These are phyloP conservation scores for Geotrichum histeridarum DNA, from an alignment of 1,139 yeast genomes.

Conservation along the genomic window DNA sequence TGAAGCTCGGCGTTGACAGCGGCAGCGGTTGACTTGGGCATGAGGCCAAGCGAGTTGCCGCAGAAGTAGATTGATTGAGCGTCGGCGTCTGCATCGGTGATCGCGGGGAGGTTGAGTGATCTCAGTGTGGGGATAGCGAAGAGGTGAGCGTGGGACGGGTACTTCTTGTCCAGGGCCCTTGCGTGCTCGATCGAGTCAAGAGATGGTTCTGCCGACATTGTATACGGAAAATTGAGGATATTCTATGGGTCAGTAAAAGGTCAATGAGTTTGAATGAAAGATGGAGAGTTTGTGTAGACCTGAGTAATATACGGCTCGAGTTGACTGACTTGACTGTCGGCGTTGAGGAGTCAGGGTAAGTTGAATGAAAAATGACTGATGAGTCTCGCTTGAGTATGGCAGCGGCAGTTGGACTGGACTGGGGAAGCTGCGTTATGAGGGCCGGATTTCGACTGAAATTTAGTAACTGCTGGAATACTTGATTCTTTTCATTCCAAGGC, in stretches of 20 bases:
- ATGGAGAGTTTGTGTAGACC: no score
- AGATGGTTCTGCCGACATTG: neutral
- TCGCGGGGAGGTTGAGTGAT: constrained; percentile 37
- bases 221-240: neutral
- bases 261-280: neutral
- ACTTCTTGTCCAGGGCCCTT: constrained; percentile 37
- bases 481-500: no score
- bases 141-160: constrained; percentile 40
- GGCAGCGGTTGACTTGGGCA: constrained; percentile 61
- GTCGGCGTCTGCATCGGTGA: constrained; percentile 15
- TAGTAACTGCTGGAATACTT: no score
- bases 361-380: no score
- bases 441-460: no score
- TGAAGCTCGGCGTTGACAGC: constrained; percentile 64
- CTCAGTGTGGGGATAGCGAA: constrained; percentile 58
- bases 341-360: no score
- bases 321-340: no score
- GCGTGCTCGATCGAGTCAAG: constrained; percentile 24
- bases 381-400: no score
- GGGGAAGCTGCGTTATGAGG: no score
- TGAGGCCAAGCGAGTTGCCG: constrained; percentile 87
- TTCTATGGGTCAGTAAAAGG: neutral
- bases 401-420: no score
- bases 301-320: no score
- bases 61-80: constrained; percentile 57